Conservation (phyloP, 2,329 filamentous ascomycete genomes). For the Fusarium hostae region DNA sequence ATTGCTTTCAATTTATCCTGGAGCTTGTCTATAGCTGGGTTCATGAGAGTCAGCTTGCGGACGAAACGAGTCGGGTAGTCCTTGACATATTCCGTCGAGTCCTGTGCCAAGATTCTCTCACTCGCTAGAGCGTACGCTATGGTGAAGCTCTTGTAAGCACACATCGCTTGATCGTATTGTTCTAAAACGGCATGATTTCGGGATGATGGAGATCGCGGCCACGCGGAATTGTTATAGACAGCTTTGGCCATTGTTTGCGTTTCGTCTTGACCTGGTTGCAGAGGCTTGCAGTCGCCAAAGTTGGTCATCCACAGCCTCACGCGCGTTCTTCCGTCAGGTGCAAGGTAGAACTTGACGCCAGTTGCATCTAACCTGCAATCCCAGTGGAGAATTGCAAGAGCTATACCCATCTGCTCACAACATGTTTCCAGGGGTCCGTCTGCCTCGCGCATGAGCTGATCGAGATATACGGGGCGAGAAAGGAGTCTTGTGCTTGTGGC, state of each 20-base stretch:
- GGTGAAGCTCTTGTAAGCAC: neutral
- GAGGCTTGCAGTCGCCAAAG: conserved; percentile 35
- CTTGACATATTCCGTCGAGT: neutral
- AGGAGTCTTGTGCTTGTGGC: neutral
- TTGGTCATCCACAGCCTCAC: conserved; percentile 37
- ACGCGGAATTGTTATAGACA: conserved; percentile 11
- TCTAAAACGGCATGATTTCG: neutral
- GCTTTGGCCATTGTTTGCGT: neutral
- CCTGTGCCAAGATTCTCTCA: accelerated
- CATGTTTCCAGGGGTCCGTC: neutral
- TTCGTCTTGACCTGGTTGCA: neutral
- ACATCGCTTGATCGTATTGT: accelerated
- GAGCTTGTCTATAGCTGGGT: neutral
- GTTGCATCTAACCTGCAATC: conserved; percentile 35
- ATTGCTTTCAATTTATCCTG: neutral
- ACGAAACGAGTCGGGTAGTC: neutral
- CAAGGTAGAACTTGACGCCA: conserved; percentile 41
- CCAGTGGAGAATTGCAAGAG: conserved; percentile 44
- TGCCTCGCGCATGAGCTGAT: conserved; percentile 33
- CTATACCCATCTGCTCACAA: conserved; percentile 30
- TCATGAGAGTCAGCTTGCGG: neutral
- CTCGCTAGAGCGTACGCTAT: neutral
- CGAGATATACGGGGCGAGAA: conserved; percentile 35
- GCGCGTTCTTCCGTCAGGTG: accelerated
- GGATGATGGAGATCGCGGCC: conserved; percentile 11